These are phyloP conservation scores for Cylindrotheca closterium DNA, from an alignment of 108 stramenopile species.

Conservation along the genomic window DNA sequence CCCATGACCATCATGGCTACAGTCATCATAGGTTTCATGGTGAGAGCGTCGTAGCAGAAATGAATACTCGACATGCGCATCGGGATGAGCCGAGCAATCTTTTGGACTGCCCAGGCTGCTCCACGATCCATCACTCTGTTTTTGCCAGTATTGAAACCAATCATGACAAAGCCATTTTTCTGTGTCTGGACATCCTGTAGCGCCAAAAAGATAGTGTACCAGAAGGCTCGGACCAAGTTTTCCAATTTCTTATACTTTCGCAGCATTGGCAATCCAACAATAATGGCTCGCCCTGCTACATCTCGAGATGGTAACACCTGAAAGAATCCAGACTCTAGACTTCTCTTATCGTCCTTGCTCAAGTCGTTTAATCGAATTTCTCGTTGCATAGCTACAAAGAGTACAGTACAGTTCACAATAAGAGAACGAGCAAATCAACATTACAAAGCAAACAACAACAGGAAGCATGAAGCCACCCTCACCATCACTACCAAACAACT, in stretches of 20 bases:
- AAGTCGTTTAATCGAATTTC: conserved; percentile 6
- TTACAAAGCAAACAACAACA: no score
- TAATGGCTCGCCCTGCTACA: conserved; percentile 18
- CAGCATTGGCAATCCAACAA: conserved; percentile 16
- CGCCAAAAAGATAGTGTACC: conserved; percentile 23
- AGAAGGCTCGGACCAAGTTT: conserved; percentile 23
- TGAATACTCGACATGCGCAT: conserved; percentile 10
- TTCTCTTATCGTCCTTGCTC: conserved; percentile 15
- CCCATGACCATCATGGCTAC: conserved; percentile 23
- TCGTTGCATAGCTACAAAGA: not conserved
- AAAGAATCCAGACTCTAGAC: conserved; percentile 20
- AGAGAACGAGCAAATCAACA: no score
- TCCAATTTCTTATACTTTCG: conserved; percentile 8
- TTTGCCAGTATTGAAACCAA: conserved; percentile 22
- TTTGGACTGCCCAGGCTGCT: conserved; percentile 12
- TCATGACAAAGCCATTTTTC: conserved; percentile 15
- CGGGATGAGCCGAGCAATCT: conserved; percentile 6
- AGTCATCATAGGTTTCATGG: conserved; percentile 17
- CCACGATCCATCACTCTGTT: conserved; percentile 8
- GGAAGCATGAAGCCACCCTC: no score
- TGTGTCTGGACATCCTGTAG: conserved; percentile 21
- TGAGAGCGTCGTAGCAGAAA: conserved; percentile 30
- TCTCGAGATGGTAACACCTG: conserved; percentile 21
- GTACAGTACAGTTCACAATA: no score
- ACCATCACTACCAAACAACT: conserved; percentile 17